phyloP scores from a whole-genome alignment of 352 stramenopile genomes.

The Globisporangium viniferum region DNA sequence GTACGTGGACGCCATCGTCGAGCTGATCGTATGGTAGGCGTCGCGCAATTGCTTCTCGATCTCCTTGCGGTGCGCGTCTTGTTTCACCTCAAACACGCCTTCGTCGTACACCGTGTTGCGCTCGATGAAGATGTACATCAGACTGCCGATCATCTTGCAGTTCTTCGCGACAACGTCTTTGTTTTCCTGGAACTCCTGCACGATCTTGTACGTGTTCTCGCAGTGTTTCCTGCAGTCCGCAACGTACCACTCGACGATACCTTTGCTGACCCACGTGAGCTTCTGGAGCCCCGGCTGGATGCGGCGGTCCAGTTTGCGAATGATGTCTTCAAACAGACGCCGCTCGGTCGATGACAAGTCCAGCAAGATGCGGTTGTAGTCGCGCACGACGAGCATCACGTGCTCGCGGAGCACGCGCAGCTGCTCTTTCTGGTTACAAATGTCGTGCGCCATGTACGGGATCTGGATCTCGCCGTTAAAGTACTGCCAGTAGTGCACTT shows the following conservation, averaged over 20 bases:
- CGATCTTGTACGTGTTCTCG: conserved; percentile 85
- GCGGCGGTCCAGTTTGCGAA: conserved; percentile 91
- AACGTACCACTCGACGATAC: conserved; percentile 92
- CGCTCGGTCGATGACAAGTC: conserved; percentile 89
- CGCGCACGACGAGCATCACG: conserved; percentile 93
- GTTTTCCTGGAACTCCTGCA: conserved; percentile 88
- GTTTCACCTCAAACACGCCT: conserved; percentile 90
- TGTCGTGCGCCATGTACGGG: conserved; percentile 94
- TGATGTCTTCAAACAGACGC: conserved; percentile 93
- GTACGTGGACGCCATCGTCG: conserved; percentile 91
- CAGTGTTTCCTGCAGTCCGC: conserved; percentile 88
- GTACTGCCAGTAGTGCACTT: conserved; percentile 91
- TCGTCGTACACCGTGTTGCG: conserved; percentile 93
- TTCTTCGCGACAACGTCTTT: conserved; percentile 85
- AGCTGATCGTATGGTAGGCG: conserved; percentile 83
- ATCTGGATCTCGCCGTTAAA: conserved; percentile 93
- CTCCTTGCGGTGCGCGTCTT: conserved; percentile 85
- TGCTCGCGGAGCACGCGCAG: conserved; percentile 90
- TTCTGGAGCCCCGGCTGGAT: conserved; percentile 92
- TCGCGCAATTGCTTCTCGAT: conserved; percentile 77
- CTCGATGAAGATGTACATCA: conserved; percentile 93
- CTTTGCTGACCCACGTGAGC: conserved; percentile 91
- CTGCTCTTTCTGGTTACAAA: conserved; percentile 93
- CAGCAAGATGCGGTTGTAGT: conserved; percentile 95
- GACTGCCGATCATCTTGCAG: conserved; percentile 84